Percentiles rank a stretch among this genome's conserved stretches.
Evolutionary conservation across 1,284 basidiomycete species (phyloP).

Genomic region (Moesziomyces aphidis): DNA sequence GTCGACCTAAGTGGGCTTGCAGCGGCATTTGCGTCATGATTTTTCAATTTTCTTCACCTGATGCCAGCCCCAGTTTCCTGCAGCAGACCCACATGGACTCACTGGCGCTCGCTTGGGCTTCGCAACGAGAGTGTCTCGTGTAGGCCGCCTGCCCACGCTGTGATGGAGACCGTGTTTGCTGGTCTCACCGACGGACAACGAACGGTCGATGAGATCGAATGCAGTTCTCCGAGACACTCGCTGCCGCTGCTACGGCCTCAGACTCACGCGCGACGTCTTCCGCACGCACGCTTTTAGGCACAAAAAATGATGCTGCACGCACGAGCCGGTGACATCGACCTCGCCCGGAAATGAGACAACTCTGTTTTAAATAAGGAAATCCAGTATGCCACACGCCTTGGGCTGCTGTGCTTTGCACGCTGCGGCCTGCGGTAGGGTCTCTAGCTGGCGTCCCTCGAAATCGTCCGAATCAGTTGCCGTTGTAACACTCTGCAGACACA

Average conservation of each 20-base stretch:
- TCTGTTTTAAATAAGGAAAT: neutral
- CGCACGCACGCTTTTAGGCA: too few relatives aligned
- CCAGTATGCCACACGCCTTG: neutral
- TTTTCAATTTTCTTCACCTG: too few relatives aligned
- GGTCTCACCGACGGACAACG: neutral
- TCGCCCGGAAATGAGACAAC: too few relatives aligned
- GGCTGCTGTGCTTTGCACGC: too few relatives aligned
- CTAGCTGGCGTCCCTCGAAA: neutral
- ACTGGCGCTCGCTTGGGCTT: neutral
- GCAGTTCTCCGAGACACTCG: neutral
- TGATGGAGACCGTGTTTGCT: neutral
- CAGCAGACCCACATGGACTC: too few relatives aligned
- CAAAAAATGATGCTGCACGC: neutral
- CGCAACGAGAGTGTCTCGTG: neutral
- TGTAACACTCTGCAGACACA: neutral
- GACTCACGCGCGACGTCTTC: neutral
- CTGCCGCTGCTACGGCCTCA: too few relatives aligned
- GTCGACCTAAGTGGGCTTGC: too few relatives aligned
- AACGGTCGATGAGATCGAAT: neutral
- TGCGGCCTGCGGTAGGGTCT: too few relatives aligned
- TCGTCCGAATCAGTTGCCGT: too few relatives aligned
- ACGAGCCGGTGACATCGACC: neutral
- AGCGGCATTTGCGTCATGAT: too few relatives aligned
- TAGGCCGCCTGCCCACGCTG: neutral
- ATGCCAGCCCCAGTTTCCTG: neutral